Evolutionary conservation across 192 early-diverging fungal species (phyloP).

Genomic region (Coemansia sp.): DNA sequence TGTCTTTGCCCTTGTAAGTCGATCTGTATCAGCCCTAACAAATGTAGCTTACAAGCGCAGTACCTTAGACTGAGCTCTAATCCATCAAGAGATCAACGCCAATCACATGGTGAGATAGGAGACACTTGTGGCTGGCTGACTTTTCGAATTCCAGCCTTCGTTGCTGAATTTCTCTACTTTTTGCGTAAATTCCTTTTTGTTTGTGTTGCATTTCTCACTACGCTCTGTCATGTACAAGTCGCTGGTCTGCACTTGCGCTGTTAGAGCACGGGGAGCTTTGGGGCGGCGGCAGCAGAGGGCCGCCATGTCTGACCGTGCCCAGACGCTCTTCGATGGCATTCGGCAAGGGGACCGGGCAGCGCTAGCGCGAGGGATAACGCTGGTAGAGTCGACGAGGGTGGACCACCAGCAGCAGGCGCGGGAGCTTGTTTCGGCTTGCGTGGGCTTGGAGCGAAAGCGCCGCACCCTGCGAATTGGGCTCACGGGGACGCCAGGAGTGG

Average conservation of each 20-base stretch:
- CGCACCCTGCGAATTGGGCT: constrained; percentile 73
- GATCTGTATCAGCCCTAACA: not conserved
- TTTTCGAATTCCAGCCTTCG: not conserved
- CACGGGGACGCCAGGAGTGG: constrained; percentile 77
- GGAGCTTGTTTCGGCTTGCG: constrained; percentile 58
- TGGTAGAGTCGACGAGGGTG: constrained; percentile 65
- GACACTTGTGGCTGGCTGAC: not conserved
- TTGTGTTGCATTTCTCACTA: not conserved
- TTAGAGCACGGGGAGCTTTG: not conserved
- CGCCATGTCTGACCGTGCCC: not conserved
- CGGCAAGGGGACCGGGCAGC: constrained; percentile 23
- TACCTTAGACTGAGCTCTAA: too few relatives aligned
- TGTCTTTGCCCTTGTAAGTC: too few relatives aligned
- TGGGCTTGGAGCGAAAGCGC: constrained; percentile 22
- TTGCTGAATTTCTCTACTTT: not conserved
- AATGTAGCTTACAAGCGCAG: not conserved
- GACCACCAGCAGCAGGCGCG: constrained; percentile 65
- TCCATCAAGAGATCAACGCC: too few relatives aligned
- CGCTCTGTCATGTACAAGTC: not conserved
- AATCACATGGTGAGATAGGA: too few relatives aligned
- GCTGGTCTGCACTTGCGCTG: not conserved
- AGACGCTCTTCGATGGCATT: constrained; percentile 32
- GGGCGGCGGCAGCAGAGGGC: not conserved
- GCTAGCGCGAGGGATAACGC: constrained; percentile 39
- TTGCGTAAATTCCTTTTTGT: not conserved